Conservation (phyloP, 2,329 filamentous ascomycete species). For the Didymosphaeria variabile region DNA sequence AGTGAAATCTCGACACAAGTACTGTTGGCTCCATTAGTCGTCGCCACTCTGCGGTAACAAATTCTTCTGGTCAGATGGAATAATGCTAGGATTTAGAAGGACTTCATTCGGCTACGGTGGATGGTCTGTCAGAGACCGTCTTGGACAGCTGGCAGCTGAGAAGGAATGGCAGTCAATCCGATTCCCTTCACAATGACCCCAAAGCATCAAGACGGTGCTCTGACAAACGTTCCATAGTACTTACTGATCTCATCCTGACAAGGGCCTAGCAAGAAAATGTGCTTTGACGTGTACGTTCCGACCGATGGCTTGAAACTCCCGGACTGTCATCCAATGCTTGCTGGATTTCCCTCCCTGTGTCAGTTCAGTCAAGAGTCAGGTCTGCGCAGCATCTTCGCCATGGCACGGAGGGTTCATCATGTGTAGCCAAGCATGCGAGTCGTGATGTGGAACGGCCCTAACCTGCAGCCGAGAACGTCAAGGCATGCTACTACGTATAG, state of each 20-base stretch:
- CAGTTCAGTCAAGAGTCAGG: not conserved
- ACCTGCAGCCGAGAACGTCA: not conserved
- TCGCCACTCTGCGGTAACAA: not conserved
- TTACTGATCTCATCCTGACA: not conserved
- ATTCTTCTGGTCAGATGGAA: not conserved
- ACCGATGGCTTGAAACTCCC: not conserved
- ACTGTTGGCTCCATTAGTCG: not conserved
- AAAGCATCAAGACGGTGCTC: not conserved
- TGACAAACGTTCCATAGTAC: not conserved
- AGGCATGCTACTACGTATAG: slow-evolving; percentile 5
- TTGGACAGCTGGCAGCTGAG: not conserved
- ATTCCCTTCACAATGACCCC: not conserved
- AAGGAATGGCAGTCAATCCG: not conserved
- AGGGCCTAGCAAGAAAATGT: not conserved
- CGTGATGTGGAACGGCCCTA: not conserved
- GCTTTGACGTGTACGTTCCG: not conserved
- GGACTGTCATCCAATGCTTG: not conserved
- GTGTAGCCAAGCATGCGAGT: not conserved
- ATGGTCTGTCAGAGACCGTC: not conserved
- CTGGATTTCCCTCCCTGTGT: not conserved
- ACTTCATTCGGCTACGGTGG: not conserved
- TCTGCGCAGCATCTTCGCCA: not conserved
- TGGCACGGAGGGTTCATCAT: too few relatives aligned
- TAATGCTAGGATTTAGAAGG: not conserved
- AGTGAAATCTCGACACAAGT: not conserved